phyloP scores from a whole-genome alignment of 345 rosid species.

The Acer negundo region DNA sequence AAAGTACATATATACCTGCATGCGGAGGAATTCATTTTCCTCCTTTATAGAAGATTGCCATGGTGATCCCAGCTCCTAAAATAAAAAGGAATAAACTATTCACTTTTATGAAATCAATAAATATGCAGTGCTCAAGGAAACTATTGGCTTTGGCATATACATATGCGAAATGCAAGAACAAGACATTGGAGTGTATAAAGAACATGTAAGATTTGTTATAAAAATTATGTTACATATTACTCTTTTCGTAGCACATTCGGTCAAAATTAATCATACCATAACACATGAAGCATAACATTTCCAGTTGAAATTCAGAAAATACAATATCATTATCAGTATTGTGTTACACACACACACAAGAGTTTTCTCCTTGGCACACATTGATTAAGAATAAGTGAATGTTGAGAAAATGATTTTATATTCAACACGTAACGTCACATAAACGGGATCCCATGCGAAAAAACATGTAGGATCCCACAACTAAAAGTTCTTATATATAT shows the following conservation, averaged over 20 bases:
- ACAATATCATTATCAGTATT: too few species aligned
- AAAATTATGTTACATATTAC: too few species aligned
- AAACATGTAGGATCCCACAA: too few species aligned
- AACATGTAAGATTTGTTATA: not conserved
- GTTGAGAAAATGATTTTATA: too few species aligned
- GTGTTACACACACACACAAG: not conserved
- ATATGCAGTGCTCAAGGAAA: not conserved
- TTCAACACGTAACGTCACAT: too few species aligned
- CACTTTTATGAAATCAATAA: not conserved
- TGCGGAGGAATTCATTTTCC: constrained; percentile 84
- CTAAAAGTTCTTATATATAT: too few species aligned
- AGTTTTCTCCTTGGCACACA: too few species aligned
- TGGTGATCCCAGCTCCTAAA: constrained; percentile 53
- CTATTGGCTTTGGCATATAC: not conserved
- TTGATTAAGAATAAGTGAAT: too few species aligned
- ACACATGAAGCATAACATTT: too few species aligned
- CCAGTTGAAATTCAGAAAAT: too few species aligned
- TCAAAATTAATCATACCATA: not conserved
- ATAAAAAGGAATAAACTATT: constrained; percentile 4
- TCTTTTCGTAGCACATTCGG: not conserved
- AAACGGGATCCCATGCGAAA: too few species aligned
- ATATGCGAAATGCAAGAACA: not conserved
- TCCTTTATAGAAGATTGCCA: constrained; percentile 57
- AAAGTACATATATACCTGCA: constrained; percentile 58
- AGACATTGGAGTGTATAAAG: not conserved